A percentile compares a stretch with the other conserved stretches of the same genome.
These are phyloP conservation scores for Leptographium radiaticola DNA, from an alignment of 2,329 filamentous ascomycete species.

Conservation along the genomic window DNA sequence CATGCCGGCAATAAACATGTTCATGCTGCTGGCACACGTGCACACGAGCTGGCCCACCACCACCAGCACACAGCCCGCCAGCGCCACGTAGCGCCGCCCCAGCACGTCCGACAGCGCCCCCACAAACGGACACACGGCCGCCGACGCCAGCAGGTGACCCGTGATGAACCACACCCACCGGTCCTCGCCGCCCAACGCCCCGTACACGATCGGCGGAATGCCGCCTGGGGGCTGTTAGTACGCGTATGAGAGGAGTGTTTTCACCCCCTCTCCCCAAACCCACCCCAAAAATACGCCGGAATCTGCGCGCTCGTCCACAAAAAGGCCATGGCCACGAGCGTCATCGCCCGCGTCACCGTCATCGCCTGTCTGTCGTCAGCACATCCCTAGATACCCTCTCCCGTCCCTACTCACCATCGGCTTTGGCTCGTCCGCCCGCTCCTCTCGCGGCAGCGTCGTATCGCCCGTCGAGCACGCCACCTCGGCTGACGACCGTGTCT, in stretches of 20 bases:
- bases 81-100: constrained; percentile 45
- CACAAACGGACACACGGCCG: constrained; percentile 49
- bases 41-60: constrained; percentile 47
- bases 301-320: constrained; percentile 18
- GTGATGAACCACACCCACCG: constrained; percentile 48
- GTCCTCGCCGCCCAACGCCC: constrained; percentile 45
- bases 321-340: constrained; percentile 16
- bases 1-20: constrained; percentile 42
- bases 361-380: not conserved
- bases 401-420: too few relatives aligned
- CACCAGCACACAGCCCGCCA: constrained; percentile 39
- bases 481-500: not conserved
- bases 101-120: constrained; percentile 52
- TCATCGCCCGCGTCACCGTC: constrained; percentile 11
- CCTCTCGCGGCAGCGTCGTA: too few relatives aligned
- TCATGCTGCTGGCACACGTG: constrained; percentile 44
- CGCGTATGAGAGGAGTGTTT: too few relatives aligned
- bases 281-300: constrained; percentile 17
- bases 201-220: constrained; percentile 42
- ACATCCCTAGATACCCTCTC: too few relatives aligned
- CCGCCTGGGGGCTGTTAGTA: constrained; percentile 17
- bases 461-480: not conserved
- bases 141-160: constrained; percentile 40
- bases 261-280: constrained; percentile 10
- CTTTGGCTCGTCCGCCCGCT: too few relatives aligned